Percentiles rank a stretch among this genome's conserved stretches.
These are phyloP conservation scores for Halteria grandinella DNA, from an alignment of 73 alveolate species.

Conservation along the genomic window DNA sequence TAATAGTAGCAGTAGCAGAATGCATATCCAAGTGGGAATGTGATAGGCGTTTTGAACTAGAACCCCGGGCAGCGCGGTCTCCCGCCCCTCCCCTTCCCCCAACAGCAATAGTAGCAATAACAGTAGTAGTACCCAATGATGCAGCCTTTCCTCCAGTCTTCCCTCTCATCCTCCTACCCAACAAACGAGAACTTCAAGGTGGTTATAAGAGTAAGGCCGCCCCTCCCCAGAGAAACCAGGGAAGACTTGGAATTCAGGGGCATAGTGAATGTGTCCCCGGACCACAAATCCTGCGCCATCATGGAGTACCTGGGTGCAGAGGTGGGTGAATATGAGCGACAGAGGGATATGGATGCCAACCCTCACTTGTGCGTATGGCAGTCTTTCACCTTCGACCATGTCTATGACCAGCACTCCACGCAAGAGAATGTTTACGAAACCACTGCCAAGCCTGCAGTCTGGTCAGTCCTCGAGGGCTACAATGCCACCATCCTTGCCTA, in stretches of 20 bases:
- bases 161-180: no score
- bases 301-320: slow-evolving; percentile 88
- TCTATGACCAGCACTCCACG: slow-evolving; percentile 90
- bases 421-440: slow-evolving; percentile 94
- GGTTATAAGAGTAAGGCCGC: slow-evolving; percentile 99
- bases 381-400: slow-evolving; percentile 92
- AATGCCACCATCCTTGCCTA: slow-evolving; percentile 85
- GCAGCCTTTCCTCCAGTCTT: no score
- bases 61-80: no score
- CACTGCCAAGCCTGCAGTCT: slow-evolving; percentile 95
- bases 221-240: slow-evolving; percentile 95
- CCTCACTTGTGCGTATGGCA: slow-evolving; percentile 88
- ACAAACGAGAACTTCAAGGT: slow-evolving; percentile 94
- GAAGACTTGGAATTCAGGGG: slow-evolving; percentile 86
- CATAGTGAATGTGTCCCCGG: slow-evolving; percentile 74
- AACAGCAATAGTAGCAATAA: no score
- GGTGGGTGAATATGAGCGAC: slow-evolving; percentile 73
- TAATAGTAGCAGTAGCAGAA: no score
- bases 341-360: slow-evolving; percentile 67
- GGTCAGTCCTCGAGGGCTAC: slow-evolving; percentile 84
- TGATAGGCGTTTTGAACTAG: no score
- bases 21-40: no score
- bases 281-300: slow-evolving; percentile 50
- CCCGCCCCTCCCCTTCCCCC: no score
- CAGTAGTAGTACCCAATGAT: no score